Percentiles rank a stretch among this genome's conserved stretches.
Evolutionary conservation across 108 stramenopile species (phyloP).

Genomic region (Pseudonitzschia multistriata): DNA sequence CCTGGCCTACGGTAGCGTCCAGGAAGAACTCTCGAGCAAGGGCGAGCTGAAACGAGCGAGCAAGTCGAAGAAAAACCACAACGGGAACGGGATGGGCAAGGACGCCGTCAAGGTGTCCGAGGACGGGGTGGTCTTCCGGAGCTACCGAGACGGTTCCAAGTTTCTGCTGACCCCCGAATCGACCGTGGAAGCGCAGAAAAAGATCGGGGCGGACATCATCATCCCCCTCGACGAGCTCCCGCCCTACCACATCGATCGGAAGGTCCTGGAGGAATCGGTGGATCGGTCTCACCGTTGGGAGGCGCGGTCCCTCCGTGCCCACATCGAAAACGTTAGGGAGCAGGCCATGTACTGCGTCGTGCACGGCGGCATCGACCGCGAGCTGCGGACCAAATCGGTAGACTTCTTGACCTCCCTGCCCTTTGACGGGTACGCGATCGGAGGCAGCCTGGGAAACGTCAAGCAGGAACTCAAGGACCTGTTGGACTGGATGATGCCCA

Average conservation of each 20-base stretch:
- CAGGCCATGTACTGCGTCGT: conserved; percentile 95
- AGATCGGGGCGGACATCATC: conserved; percentile 92
- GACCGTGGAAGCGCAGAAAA: conserved; percentile 88
- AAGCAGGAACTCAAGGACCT: conserved; percentile 82
- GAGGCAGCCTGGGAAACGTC: conserved; percentile 88
- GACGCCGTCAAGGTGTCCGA: conserved; percentile 85
- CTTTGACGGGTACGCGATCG: conserved; percentile 93
- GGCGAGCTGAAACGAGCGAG: conserved; percentile 80
- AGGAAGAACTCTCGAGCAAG: conserved; percentile 71
- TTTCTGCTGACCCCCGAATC: conserved; percentile 88
- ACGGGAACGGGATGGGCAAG: conserved; percentile 27
- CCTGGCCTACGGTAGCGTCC: conserved; percentile 79
- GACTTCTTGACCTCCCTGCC: conserved; percentile 88
- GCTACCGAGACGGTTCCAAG: conserved; percentile 85
- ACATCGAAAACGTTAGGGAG: conserved; percentile 69
- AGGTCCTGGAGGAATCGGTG: conserved; percentile 61
- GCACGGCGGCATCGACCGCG: conserved; percentile 87
- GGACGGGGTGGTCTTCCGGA: conserved; percentile 84
- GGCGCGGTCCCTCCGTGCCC: conserved; percentile 79
- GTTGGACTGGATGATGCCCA: conserved; percentile 86
- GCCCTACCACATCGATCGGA: conserved; percentile 81
- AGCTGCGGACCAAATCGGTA: conserved; percentile 71
- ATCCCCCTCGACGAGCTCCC: conserved; percentile 93
- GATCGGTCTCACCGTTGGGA: conserved; percentile 92
- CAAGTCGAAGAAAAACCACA: conserved; percentile 8